Conservation (phyloP, 805 yeast genomes). For the Metschnikowia borealis region DNA sequence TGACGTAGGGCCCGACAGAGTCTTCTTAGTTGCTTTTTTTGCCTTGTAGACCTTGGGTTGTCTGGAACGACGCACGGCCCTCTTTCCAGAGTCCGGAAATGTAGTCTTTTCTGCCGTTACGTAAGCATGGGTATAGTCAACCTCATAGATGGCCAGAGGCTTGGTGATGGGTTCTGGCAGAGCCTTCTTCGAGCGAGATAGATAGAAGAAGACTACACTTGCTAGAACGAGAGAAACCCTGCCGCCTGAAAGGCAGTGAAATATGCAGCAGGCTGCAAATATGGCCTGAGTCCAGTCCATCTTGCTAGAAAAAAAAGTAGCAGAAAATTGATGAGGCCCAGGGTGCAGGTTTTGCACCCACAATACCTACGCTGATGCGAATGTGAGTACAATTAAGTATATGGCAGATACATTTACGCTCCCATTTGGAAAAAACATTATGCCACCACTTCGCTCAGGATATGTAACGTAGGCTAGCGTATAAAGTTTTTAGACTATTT, state of each 20-base stretch:
- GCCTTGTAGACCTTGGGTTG: conserved; percentile 43
- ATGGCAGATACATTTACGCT: neutral
- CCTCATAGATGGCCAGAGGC: conserved; percentile 35
- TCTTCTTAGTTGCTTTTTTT: conserved; percentile 25
- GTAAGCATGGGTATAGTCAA: conserved; percentile 39
- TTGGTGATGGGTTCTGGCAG: conserved; percentile 9
- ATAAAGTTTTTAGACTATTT: neutral
- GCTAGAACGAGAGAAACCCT: conserved; percentile 35
- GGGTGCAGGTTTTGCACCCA: conserved; percentile 22
- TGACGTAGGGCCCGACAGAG: conserved; percentile 39
- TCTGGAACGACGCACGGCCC: conserved; percentile 21
- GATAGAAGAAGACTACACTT: conserved; percentile 12
- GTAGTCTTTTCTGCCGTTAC: conserved; percentile 22
- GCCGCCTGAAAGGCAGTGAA: conserved; percentile 41
- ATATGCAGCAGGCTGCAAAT: conserved; percentile 21
- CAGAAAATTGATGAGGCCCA: conserved; percentile 15
- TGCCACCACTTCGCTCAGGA: neutral
- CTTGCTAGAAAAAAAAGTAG: conserved; percentile 11
- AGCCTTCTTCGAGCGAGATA: neutral
- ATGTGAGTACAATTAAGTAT: conserved; percentile 1
- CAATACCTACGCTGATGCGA: conserved; percentile 2
- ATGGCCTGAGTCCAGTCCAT: conserved; percentile 16
- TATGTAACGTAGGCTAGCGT: neutral
- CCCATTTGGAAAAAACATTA: neutral
- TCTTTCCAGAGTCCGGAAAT: conserved; percentile 11